phyloP scores from a whole-genome alignment of 768 basidiomycete species.

The Rhizopogon vinicolor region DNA sequence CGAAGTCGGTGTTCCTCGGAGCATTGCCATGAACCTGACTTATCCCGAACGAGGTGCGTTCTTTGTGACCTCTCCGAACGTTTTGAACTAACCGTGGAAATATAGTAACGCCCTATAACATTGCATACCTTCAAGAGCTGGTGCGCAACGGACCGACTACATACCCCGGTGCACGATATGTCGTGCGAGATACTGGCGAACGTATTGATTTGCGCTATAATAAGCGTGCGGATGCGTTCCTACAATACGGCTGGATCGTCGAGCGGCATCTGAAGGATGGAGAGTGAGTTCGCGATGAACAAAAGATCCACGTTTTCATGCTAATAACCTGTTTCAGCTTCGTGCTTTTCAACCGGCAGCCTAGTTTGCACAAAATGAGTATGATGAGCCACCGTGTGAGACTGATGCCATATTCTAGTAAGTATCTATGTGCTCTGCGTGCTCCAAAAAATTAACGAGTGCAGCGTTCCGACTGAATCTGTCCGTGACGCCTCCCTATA shows the following conservation, averaged over 20 bases:
- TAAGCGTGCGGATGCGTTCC: conserved; percentile 89
- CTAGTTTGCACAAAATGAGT: conserved; percentile 99
- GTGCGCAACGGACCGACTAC: conserved; percentile 92
- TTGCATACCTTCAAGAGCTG: conserved; percentile 87
- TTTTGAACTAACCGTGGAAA: conserved; percentile 7
- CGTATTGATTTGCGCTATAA: conserved; percentile 96
- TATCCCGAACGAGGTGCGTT: conserved; percentile 89
- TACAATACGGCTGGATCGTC: conserved; percentile 98
- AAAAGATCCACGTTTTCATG: conserved; percentile 1
- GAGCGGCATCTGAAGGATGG: conserved; percentile 97
- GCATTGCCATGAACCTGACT: conserved; percentile 96
- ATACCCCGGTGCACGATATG: conserved; percentile 96
- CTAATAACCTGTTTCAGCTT: conserved; percentile 43
- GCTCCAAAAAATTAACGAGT: neutral
- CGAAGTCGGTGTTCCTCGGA: conserved; percentile 93
- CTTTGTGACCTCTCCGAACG: neutral
- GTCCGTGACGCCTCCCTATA: conserved; percentile 97
- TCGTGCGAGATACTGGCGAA: conserved; percentile 95
- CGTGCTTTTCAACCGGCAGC: conserved; percentile 97
- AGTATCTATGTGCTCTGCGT: conserved; percentile 29
- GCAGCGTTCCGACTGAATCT: conserved; percentile 95
- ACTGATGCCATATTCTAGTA: conserved; percentile 97
- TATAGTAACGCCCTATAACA: conserved; percentile 95
- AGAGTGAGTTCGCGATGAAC: conserved; percentile 64
- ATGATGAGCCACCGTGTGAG: conserved; percentile 99